Evolutionary conservation across 352 stramenopile species (phyloP).

Genomic region (Globisporangium okanoganense): DNA sequence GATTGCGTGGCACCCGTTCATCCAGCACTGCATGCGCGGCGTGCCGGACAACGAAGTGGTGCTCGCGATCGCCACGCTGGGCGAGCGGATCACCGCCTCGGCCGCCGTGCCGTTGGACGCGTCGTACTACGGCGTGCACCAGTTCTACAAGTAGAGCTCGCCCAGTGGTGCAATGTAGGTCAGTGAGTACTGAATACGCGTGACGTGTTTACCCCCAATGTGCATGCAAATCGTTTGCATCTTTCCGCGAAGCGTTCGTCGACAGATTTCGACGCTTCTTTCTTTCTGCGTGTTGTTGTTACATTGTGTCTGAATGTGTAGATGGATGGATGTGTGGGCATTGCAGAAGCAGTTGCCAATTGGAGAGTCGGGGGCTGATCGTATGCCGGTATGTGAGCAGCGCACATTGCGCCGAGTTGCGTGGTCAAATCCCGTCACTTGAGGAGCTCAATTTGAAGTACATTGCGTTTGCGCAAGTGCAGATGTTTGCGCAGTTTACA

Average conservation of each 20-base stretch:
- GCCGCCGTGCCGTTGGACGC: not conserved
- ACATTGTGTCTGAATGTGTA: not conserved
- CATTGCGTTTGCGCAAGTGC: not conserved
- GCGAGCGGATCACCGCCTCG: not conserved
- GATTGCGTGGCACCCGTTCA: not conserved
- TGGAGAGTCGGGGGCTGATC: too few species aligned
- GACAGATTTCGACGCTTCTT: not conserved
- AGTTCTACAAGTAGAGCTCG: conserved; percentile 2
- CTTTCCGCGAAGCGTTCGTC: conserved; percentile 3
- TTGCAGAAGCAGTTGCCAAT: too few species aligned
- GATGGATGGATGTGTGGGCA: not conserved
- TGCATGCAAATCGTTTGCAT: conserved; percentile 1
- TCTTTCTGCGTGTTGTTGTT: conserved; percentile 5
- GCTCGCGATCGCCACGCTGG: not conserved
- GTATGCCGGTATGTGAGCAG: too few species aligned
- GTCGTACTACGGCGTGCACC: conserved; percentile 1
- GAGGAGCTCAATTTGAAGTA: not conserved
- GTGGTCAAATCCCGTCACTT: not conserved
- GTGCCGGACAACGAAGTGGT: not conserved
- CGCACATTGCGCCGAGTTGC: too few species aligned
- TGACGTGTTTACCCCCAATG: not conserved
- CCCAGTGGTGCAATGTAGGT: not conserved
- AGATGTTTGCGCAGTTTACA: too few species aligned
- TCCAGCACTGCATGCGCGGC: not conserved
- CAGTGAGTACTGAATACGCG: not conserved